Evolutionary conservation across 2,329 filamentous ascomycete species (phyloP), one percentile per base, ranked within the genome.

Genomic region (Ophiostoma piceae): DNA sequence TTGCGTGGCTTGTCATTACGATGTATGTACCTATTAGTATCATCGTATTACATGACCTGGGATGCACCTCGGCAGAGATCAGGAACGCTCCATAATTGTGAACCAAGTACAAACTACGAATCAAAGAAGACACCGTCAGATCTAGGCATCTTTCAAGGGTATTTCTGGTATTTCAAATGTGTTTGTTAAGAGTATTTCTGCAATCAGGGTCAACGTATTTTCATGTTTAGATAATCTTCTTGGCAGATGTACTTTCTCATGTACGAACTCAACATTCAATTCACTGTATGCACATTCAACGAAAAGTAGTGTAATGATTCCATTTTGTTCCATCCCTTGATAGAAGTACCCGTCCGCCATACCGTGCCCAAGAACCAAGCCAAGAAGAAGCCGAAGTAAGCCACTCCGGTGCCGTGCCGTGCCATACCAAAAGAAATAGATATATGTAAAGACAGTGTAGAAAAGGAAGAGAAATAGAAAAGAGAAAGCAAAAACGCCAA

Each of bases 281-380:
- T 26, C 22, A 54, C 16, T 35, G 3, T n/a, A 54, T 54, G 14
- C 41, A 47, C 43, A n/a, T 47, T 57, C n/a, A 26, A 11, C 6
- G 3, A 57, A 14, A 22, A 57, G 51, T 57, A 22, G 16, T 12
- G 26, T 57, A 57, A 57, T 57, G 51, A 14, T 57, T 57, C 51
- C 51, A 57, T 57, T 57, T 57, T 57, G 51, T 22, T 57, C 51
- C 51, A 57, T 57, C 51, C 51, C 51, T 57, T 57, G 51, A 57
- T 57, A 57, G 51, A 57, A 57, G 51, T 57, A 57, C 51, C 51
- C 51, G 26, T 29, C n/a, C 51, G 26, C 51, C 51, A 57, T 57
- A 57, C 51, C 43, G 43, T 32, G 57, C 32, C 57, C 57, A 32
- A 26, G 57, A 62, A 62, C n/a, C 9, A 62, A 32, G 29, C 57